These are phyloP conservation scores for Suillus spraguei DNA, from an alignment of 768 basidiomycete genomes.

Conservation along the genomic window DNA sequence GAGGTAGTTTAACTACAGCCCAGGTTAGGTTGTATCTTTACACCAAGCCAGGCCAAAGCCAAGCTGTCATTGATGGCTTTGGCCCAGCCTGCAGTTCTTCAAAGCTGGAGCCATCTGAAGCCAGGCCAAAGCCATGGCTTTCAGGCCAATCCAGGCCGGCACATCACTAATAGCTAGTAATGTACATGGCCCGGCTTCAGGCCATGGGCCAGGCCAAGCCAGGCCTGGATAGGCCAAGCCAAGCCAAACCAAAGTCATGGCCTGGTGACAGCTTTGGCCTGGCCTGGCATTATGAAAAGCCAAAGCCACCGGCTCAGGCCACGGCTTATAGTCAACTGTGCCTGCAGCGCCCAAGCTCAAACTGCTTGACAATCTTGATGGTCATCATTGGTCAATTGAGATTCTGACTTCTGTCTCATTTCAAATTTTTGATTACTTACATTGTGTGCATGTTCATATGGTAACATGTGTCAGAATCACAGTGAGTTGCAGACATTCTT, in stretches of 20 bases:
- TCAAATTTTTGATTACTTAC: not conserved
- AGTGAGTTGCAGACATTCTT: not conserved
- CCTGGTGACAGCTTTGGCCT: not conserved
- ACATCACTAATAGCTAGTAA: no score
- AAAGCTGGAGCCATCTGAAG: no score
- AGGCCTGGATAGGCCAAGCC: not conserved
- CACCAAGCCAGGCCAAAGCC: no score
- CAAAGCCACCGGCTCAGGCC: not conserved
- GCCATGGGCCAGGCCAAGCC: no score
- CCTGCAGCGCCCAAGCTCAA: not conserved
- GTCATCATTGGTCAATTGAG: not conserved
- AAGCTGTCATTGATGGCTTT: no score
- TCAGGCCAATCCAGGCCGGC: no score
- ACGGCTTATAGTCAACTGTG: not conserved
- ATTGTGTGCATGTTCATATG: not conserved
- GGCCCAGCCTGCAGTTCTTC: no score
- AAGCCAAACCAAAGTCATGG: not conserved
- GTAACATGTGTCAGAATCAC: not conserved
- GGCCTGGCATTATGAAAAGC: not conserved
- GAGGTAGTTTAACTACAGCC: no score
- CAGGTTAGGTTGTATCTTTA: no score
- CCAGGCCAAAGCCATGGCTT: no score
- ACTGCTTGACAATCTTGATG: not conserved
- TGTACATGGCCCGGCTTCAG: no score
- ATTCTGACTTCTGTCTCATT: not conserved